These are phyloP conservation scores for Arabidopsis arenosa DNA, from an alignment of 345 rosid species.

Conservation along the genomic window DNA sequence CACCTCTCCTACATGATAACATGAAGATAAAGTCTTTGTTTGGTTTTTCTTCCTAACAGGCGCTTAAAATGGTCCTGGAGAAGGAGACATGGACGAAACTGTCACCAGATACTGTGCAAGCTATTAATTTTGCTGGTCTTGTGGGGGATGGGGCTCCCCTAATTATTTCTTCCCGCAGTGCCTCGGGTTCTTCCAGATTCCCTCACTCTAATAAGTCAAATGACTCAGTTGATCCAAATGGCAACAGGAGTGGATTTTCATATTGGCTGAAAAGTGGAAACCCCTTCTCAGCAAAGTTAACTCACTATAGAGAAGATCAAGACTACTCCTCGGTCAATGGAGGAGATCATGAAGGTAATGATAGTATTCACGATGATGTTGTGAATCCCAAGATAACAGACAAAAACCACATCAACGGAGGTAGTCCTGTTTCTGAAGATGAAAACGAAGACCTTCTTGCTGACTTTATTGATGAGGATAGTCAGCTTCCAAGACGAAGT, in stretches of 20 bases:
- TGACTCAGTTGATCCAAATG: slow-evolving; percentile 47
- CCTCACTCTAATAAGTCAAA: slow-evolving; percentile 56
- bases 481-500: slow-evolving; percentile 96
- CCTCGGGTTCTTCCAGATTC: slow-evolving; percentile 53
- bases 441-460: slow-evolving; percentile 98
- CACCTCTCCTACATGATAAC: slow-evolving; percentile 23
- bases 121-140: slow-evolving; percentile 87
- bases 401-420: slow-evolving; percentile 56
- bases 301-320: slow-evolving; percentile 53
- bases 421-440: slow-evolving; percentile 68
- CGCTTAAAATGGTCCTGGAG: slow-evolving; percentile 97
- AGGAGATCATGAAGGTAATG: slow-evolving; percentile 57
- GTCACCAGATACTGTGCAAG: slow-evolving; percentile 73
- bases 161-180: slow-evolving; percentile 59
- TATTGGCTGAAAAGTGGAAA: slow-evolving; percentile 82
- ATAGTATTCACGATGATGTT: slow-evolving; percentile 50
- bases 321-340: slow-evolving; percentile 55
- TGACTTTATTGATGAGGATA: slow-evolving; percentile 96
- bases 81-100: slow-evolving; percentile 87
- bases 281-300: slow-evolving; percentile 74
- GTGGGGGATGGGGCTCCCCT: slow-evolving; percentile 96
- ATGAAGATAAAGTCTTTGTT: slow-evolving; percentile 22
- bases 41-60: slow-evolving; percentile 57
- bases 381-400: slow-evolving; percentile 48
- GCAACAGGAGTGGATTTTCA: slow-evolving; percentile 74